Evolutionary conservation across 441 rosid species (phyloP), one percentile per base, ranked within the genome.

Genomic region (Isatis lusitanica): DNA sequence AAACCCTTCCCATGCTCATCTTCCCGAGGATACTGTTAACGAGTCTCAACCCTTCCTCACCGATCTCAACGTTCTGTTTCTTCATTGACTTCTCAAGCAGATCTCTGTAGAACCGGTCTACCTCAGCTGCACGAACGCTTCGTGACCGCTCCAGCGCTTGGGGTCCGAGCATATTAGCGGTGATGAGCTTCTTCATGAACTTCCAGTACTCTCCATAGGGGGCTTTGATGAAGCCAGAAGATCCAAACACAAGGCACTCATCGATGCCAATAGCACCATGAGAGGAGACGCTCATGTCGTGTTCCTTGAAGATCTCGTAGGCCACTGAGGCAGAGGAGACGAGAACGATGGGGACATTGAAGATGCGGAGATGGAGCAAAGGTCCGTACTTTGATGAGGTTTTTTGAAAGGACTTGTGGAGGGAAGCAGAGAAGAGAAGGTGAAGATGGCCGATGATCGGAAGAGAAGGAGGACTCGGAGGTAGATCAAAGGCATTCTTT

Each of bases 281-380:
- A 26, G 51, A 42, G 21, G 51, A 39, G 48, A 60, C 4, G 66
- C 11, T 42, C 51, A 26, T 26, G 51, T 62, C 66, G 31, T 62
- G 66, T 51, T 42, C 36, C 11, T 62, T 62, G 67, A 62, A 62
- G 52, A 62, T 62, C 21, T 62, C 67, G 33, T 59, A 38, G 47
- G 31, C 64, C 31, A 59, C 47, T 10, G 64, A 38, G 28, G 47
- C 64, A 59, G 64, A 62, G 21, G 67, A 62, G 24, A 62, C 52
- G 8, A 62, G 67, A 13, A 62, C 5, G n/a, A 62, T 26, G 18
- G 24, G 67, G 67, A 43, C 38, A 9, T 62, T 43, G 39, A 63
- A 63, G 24, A 63, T 63, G 51, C 67, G 52, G 38, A 62, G 67
- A 62, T 62, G 67, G 67, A 62, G 67, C 9, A 62, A 2, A 28